These are phyloP conservation scores for Hypseocharis bilobata DNA, from an alignment of 441 rosid genomes.

Conservation along the genomic window DNA sequence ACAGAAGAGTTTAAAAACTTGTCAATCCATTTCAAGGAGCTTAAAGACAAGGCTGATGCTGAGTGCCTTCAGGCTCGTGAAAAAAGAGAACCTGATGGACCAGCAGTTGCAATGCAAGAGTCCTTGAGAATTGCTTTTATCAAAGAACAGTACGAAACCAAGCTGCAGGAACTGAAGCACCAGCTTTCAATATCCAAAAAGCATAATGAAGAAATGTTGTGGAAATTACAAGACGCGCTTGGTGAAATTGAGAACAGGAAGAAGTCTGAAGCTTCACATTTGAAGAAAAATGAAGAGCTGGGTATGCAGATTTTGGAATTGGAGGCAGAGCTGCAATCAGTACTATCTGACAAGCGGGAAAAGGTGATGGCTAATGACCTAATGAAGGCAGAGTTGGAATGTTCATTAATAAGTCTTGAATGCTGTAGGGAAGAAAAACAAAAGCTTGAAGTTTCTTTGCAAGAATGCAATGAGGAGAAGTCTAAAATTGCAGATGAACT, in stretches of 20 bases:
- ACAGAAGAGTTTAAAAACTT: constrained; percentile 82
- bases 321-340: constrained; percentile 61
- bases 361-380: constrained; percentile 56
- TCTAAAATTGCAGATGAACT: constrained; percentile 49
- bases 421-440: constrained; percentile 96
- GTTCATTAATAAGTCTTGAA: constrained; percentile 84
- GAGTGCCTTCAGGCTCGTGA: constrained; percentile 50
- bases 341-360: constrained; percentile 65
- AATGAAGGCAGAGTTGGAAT: constrained; percentile 92
- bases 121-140: constrained; percentile 92
- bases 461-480: constrained; percentile 55
- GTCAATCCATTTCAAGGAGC: constrained; percentile 76
- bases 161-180: constrained; percentile 71
- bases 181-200: constrained; percentile 76
- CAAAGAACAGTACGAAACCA: constrained; percentile 85
- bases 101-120: constrained; percentile 63
- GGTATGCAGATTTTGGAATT: constrained; percentile 57
- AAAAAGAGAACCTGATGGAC: constrained; percentile 47
- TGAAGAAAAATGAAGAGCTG: constrained; percentile 74
- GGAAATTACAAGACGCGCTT: constrained; percentile 83
- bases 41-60: constrained; percentile 76
- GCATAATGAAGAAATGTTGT: constrained; percentile 82
- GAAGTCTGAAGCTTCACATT: constrained; percentile 65
- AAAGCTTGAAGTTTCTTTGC: constrained; percentile 59
- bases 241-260: constrained; percentile 70